phyloP scores from a whole-genome alignment of 2,329 filamentous ascomycete genomes.

The Leptosphaerulina australis region DNA sequence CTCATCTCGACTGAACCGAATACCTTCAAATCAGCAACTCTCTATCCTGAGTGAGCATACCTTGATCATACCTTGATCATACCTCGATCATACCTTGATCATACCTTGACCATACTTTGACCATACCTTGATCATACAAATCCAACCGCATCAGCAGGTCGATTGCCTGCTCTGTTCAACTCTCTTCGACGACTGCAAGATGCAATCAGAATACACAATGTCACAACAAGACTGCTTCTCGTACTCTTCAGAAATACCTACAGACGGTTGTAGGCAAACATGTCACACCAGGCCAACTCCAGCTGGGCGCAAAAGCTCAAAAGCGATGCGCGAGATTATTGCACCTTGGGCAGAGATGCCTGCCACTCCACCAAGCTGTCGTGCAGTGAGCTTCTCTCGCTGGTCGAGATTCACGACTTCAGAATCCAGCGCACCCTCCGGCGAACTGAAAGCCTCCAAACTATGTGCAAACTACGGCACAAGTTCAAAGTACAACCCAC shows the following conservation, averaged over 20 bases:
- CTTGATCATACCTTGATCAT: constrained; percentile 3
- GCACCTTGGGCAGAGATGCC: constrained; percentile 16
- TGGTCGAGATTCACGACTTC: constrained; percentile 30
- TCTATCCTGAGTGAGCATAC: constrained; percentile 9
- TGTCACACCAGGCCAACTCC: constrained; percentile 3
- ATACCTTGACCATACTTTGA: too few relatives aligned
- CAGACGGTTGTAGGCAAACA: constrained; percentile 1
- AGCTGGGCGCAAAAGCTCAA: constrained; percentile 15
- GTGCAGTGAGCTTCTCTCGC: constrained; percentile 24
- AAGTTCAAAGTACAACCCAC: constrained; percentile 27
- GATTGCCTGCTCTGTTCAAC: constrained; percentile 3
- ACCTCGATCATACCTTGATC: too few relatives aligned
- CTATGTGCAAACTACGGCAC: constrained; percentile 28
- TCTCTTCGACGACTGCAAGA: neutral
- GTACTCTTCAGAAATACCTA: neutral
- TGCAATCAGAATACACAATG: constrained; percentile 12
- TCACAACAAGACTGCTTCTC: constrained; percentile 19
- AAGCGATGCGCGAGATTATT: constrained; percentile 21
- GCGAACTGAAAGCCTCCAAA: constrained; percentile 29
- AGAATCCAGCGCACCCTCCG: constrained; percentile 9
- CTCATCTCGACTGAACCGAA: constrained; percentile 2
- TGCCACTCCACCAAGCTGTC: constrained; percentile 22
- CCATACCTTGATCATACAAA: constrained; percentile 8
- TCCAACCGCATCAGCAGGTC: constrained; percentile 9
- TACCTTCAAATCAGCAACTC: constrained; percentile 5